A percentile compares a stretch with the other conserved stretches of the same genome.
Conservation (phyloP, 1,139 yeast genomes). For the Zhuliangozyma blackwelliae region DNA sequence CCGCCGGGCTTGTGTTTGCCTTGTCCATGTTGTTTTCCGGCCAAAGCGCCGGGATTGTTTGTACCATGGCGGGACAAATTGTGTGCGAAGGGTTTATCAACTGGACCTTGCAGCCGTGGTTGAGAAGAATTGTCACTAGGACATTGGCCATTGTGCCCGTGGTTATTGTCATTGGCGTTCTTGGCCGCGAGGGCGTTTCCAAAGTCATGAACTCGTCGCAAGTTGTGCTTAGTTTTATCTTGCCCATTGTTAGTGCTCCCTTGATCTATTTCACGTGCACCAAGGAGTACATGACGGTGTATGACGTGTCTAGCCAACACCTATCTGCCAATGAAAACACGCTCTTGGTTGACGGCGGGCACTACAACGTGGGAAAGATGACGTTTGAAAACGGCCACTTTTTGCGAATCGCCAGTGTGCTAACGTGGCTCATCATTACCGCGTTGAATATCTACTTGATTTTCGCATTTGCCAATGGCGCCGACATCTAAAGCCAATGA, state of each 20-base stretch:
- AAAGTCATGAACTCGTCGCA: constrained; percentile 71
- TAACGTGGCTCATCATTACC: constrained; percentile 70
- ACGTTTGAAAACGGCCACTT: constrained; percentile 63
- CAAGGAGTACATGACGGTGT: constrained; percentile 55
- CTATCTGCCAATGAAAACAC: constrained; percentile 8
- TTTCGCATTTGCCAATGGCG: constrained; percentile 63
- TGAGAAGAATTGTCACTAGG: constrained; percentile 69
- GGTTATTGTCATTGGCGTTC: constrained; percentile 53
- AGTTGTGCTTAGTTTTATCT: constrained; percentile 62
- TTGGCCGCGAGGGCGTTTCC: constrained; percentile 69
- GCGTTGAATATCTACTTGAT: constrained; percentile 72
- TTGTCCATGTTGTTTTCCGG: constrained; percentile 73
- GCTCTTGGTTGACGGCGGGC: constrained; percentile 5
- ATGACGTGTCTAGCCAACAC: constrained; percentile 15
- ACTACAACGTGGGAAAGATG: constrained; percentile 11
- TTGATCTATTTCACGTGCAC: constrained; percentile 65
- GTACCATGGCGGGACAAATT: constrained; percentile 79
- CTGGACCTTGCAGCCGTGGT: constrained; percentile 66
- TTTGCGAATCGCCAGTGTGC: constrained; percentile 50
- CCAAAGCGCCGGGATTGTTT: constrained; percentile 77
- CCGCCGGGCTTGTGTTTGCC: constrained; percentile 72
- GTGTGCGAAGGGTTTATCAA: constrained; percentile 76
- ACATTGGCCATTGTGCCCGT: constrained; percentile 73
- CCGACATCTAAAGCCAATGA: constrained; percentile 43
- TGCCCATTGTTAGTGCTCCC: constrained; percentile 76